phyloP scores from a whole-genome alignment of 805 yeast species.

The Metschnikowia koreensis region DNA sequence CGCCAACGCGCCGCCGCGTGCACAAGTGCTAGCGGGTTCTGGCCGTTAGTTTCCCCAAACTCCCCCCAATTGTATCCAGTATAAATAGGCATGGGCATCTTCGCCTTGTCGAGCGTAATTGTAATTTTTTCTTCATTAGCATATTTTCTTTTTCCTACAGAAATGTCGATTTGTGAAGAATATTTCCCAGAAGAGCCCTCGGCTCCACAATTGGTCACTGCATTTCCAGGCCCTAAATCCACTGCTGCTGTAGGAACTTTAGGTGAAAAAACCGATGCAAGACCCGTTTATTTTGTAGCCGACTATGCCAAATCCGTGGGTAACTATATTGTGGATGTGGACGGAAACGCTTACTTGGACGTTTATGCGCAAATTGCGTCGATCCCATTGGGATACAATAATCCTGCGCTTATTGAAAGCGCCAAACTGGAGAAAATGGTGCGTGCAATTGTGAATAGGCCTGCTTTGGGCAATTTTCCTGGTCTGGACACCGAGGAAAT shows the following conservation, averaged over 20 bases:
- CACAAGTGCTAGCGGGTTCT: neutral
- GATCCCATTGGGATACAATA: slow-evolving; percentile 81
- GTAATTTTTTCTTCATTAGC: neutral
- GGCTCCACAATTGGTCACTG: slow-evolving; percentile 60
- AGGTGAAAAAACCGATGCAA: slow-evolving; percentile 62
- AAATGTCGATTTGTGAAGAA: slow-evolving; percentile 45
- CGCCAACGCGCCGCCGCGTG: slow-evolving; percentile 1
- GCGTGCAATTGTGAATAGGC: slow-evolving; percentile 75
- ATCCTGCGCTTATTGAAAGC: slow-evolving; percentile 67
- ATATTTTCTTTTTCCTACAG: neutral
- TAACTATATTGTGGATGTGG: slow-evolving; percentile 77
- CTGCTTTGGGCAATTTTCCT: slow-evolving; percentile 62
- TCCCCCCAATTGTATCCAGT: neutral
- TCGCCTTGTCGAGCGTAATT: neutral
- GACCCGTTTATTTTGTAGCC: slow-evolving; percentile 72
- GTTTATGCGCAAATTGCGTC: slow-evolving; percentile 84
- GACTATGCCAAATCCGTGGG: slow-evolving; percentile 76
- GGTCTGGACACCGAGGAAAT: slow-evolving; percentile 65
- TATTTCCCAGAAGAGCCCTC: slow-evolving; percentile 82
- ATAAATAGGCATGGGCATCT: slow-evolving; percentile 8
- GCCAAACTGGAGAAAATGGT: slow-evolving; percentile 71
- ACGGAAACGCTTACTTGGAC: slow-evolving; percentile 73
- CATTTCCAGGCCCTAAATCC: slow-evolving; percentile 78
- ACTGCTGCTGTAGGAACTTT: slow-evolving; percentile 51
- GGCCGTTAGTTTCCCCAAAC: neutral